These are phyloP conservation scores for Sporothrix pallida DNA, from an alignment of 2,329 filamentous ascomycete genomes.

Conservation along the genomic window DNA sequence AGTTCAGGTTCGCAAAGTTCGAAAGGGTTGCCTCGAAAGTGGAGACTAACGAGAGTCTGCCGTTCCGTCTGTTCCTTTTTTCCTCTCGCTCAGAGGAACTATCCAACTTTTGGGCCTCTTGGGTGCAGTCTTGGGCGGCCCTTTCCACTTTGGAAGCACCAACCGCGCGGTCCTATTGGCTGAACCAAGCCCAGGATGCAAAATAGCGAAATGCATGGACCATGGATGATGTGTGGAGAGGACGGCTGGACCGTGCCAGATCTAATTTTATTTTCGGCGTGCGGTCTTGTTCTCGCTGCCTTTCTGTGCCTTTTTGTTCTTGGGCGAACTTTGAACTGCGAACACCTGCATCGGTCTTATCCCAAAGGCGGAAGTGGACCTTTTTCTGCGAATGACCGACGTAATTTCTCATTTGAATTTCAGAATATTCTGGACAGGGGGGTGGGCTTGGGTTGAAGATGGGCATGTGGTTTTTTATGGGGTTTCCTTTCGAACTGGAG, in stretches of 20 bases:
- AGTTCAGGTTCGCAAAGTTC: background rate
- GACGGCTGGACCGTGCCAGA: slow-evolving; percentile 29
- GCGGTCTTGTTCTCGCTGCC: slow-evolving; percentile 3
- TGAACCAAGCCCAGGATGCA: background rate
- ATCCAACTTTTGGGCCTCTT: background rate
- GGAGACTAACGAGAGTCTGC: background rate
- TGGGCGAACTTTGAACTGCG: too few relatives aligned
- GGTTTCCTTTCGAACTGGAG: background rate
- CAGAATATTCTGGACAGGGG: too few relatives aligned
- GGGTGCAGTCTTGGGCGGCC: background rate
- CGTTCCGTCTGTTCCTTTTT: background rate
- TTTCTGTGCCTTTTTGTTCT: too few relatives aligned
- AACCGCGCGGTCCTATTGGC: slow-evolving; percentile 11
- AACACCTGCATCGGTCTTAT: background rate
- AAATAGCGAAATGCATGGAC: background rate
- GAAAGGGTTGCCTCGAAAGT: slow-evolving; percentile 19
- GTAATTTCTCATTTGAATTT: slow-evolving; percentile 26
- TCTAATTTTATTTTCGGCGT: slow-evolving; percentile 33
- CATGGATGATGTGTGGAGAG: background rate
- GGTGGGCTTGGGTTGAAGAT: background rate
- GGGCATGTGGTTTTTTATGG: slow-evolving; percentile 16
- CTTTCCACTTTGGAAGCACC: slow-evolving; percentile 7
- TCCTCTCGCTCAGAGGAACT: background rate
- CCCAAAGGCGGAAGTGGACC: slow-evolving; percentile 10
- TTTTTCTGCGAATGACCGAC: background rate